These are phyloP conservation scores for Escallonia rubra DNA, from an alignment of 129 eudicot genomes.

Conservation along the genomic window DNA sequence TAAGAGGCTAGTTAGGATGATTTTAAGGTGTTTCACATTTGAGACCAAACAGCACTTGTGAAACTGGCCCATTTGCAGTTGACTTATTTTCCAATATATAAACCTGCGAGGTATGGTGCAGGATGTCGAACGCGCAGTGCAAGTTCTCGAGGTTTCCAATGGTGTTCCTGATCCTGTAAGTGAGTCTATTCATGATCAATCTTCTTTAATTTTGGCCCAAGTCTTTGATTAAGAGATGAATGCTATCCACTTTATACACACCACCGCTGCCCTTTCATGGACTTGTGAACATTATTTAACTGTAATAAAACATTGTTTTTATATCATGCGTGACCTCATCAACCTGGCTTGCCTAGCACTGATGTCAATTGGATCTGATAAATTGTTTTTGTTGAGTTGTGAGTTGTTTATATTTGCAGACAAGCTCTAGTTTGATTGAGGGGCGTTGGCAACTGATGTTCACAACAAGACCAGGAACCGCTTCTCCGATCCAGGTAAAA, in stretches of 20 bases:
- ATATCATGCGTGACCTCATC: too few species aligned
- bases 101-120: conserved; percentile 22
- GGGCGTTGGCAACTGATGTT: conserved; percentile 93
- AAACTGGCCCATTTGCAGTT: too few species aligned
- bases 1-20: too few species aligned
- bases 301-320: too few species aligned
- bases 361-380: background rate
- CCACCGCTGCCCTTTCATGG: too few species aligned
- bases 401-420: conserved; percentile 37
- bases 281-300: too few species aligned
- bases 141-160: conserved; percentile 53
- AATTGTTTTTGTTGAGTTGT: background rate
- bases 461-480: conserved; percentile 94
- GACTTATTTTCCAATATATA: background rate
- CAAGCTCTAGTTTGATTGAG: conserved; percentile 84
- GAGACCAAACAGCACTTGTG: too few species aligned
- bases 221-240: background rate
- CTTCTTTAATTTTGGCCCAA: background rate
- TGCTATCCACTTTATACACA: background rate
- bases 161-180: conserved; percentile 77
- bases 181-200: background rate
- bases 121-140: conserved; percentile 85
- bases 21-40: too few species aligned
- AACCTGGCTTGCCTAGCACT: too few species aligned
- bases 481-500: conserved; percentile 88